These are phyloP conservation scores for Saxispiralis lemnorum DNA, from an alignment of 495 filamentous ascomycete genomes.

Conservation along the genomic window DNA sequence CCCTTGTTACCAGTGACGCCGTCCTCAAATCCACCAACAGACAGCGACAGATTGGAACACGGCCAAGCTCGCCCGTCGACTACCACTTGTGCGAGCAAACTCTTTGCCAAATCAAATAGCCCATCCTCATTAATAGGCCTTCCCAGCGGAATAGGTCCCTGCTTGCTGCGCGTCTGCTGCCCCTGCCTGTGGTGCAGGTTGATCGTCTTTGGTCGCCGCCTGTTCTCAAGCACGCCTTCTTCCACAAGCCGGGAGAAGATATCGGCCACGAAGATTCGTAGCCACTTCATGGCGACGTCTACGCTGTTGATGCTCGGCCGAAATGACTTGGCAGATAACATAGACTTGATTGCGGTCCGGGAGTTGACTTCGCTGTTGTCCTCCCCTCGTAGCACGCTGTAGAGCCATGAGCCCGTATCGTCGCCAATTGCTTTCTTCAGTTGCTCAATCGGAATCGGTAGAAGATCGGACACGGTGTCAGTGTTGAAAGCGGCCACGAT, in stretches of 20 bases:
- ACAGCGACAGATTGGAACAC: constrained; percentile 66
- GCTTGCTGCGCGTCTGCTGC: constrained; percentile 51
- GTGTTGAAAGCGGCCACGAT: constrained; percentile 60
- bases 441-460: constrained; percentile 56
- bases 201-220: constrained; percentile 66
- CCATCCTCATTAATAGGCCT: constrained; percentile 49
- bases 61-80: constrained; percentile 71
- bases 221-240: constrained; percentile 80
- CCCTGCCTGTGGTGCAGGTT: constrained; percentile 63
- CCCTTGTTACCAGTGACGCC: constrained; percentile 64
- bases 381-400: constrained; percentile 67
- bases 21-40: constrained; percentile 81
- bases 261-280: constrained; percentile 82
- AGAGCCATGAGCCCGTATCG: constrained; percentile 76
- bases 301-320: constrained; percentile 59
- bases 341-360: constrained; percentile 85
- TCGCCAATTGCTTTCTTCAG: constrained; percentile 65
- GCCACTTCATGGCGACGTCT: constrained; percentile 76
- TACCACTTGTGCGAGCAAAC: constrained; percentile 55
- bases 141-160: constrained; percentile 60
- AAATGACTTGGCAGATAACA: constrained; percentile 96
- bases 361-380: constrained; percentile 80
- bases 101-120: constrained; percentile 64
- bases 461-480: constrained; percentile 59
- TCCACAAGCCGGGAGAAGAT: constrained; percentile 81